A percentile compares a stretch with the other conserved stretches of the same genome.
Evolutionary conservation across 306 rosid genomes (phyloP).

Genomic region (Trifolium repens): DNA sequence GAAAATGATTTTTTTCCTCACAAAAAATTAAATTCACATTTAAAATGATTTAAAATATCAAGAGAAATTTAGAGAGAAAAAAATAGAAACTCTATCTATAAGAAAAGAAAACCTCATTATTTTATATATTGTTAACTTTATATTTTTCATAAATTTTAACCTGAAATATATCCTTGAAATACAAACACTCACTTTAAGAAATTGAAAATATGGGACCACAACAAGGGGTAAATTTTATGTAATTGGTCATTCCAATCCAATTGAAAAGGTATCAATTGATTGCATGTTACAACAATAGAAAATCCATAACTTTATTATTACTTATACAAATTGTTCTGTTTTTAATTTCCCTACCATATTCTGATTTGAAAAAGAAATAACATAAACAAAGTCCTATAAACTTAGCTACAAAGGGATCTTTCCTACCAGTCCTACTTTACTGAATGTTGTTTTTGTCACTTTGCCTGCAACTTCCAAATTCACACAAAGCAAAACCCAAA

Average conservation of each 20-base stretch:
- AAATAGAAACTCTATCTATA: too few species aligned
- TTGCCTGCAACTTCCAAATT: slow-evolving; percentile 48
- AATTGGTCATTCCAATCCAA: slow-evolving; percentile 32
- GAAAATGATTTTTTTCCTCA: too few species aligned
- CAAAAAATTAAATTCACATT: too few species aligned
- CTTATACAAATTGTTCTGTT: slow-evolving; percentile 19
- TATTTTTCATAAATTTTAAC: not conserved
- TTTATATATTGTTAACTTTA: not conserved
- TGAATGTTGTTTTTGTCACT: slow-evolving; percentile 51
- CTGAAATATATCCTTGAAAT: not conserved
- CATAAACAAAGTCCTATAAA: slow-evolving; percentile 59
- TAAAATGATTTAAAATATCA: too few species aligned
- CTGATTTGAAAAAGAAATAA: slow-evolving; percentile 57
- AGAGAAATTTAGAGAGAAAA: too few species aligned
- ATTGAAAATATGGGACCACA: not conserved
- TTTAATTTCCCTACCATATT: slow-evolving; percentile 33
- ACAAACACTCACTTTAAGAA: not conserved
- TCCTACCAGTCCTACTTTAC: slow-evolving; percentile 50
- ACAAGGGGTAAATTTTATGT: slow-evolving; percentile 5
- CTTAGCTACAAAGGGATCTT: slow-evolving; percentile 56
- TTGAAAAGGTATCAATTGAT: slow-evolving; percentile 10
- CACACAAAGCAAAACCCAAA: slow-evolving; percentile 54
- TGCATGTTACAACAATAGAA: slow-evolving; percentile 27
- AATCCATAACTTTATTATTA: slow-evolving; percentile 30
- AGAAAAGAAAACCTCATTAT: too few species aligned